phyloP scores from a whole-genome alignment of 352 stramenopile species.

The Pythium sp. region DNA sequence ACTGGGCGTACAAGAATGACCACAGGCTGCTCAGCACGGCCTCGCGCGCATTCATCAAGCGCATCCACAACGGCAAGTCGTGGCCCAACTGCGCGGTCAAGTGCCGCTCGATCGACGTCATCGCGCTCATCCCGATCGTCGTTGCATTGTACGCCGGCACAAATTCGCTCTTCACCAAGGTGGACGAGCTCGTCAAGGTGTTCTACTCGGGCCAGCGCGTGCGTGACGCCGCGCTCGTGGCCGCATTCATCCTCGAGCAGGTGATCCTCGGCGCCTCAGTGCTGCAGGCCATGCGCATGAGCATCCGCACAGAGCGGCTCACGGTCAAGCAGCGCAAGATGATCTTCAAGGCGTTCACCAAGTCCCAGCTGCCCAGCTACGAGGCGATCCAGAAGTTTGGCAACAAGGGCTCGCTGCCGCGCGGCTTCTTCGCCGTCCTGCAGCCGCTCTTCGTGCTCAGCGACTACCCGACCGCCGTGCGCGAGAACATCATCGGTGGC shows the following conservation, averaged over 20 bases:
- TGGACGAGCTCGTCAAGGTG: conserved; percentile 76
- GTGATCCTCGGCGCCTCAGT: conserved; percentile 75
- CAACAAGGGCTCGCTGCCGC: conserved; percentile 68
- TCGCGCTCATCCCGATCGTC: conserved; percentile 69
- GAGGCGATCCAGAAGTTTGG: conserved; percentile 83
- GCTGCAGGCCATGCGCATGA: conserved; percentile 82
- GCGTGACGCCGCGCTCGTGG: conserved; percentile 64
- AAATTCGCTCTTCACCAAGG: conserved; percentile 76
- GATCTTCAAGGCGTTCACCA: conserved; percentile 85
- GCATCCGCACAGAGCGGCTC: conserved; percentile 72
- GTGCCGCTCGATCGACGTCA: conserved; percentile 76
- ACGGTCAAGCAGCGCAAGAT: conserved; percentile 82
- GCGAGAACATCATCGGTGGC: conserved; percentile 81
- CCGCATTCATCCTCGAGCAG: conserved; percentile 77
- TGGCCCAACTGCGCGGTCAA: conserved; percentile 76
- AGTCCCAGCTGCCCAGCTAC: conserved; percentile 77
- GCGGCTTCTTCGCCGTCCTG: conserved; percentile 66
- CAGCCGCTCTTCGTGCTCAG: conserved; percentile 79
- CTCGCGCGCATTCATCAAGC: conserved; percentile 74
- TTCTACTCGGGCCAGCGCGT: conserved; percentile 76
- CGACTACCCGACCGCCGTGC: conserved; percentile 74
- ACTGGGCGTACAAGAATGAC: conserved; percentile 84
- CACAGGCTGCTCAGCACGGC: conserved; percentile 64
- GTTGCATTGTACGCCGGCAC: conserved; percentile 79
- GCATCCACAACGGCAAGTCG: conserved; percentile 62